phyloP scores from a whole-genome alignment of 768 basidiomycete genomes.

The Lyophyllum atratum region DNA sequence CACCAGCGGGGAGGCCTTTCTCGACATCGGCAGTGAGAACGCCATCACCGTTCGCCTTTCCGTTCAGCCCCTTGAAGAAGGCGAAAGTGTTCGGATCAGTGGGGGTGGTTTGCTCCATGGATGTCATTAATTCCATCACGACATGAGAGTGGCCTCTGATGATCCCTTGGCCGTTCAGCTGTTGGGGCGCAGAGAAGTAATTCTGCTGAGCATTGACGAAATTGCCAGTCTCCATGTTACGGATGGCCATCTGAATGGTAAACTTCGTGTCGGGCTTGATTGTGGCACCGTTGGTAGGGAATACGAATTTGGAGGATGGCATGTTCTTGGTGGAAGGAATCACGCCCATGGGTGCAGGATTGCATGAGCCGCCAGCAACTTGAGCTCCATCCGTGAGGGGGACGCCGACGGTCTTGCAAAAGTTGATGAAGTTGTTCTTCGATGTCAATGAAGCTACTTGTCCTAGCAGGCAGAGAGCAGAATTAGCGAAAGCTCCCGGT shows the following conservation, averaged over 20 bases:
- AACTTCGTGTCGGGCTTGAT: conserved; percentile 50
- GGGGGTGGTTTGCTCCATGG: conserved; percentile 44
- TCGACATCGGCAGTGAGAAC: conserved; percentile 52
- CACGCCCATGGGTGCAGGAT: conserved; percentile 57
- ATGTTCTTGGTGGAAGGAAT: conserved; percentile 49
- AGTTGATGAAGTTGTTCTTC: conserved; percentile 65
- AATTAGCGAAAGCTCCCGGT: too few relatives aligned
- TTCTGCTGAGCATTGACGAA: conserved; percentile 58
- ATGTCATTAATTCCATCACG: conserved; percentile 50
- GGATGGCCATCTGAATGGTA: conserved; percentile 50
- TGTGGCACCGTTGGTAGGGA: conserved; percentile 43
- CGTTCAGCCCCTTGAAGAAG: conserved; percentile 60
- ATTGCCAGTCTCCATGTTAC: conserved; percentile 49
- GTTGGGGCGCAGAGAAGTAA: conserved; percentile 39
- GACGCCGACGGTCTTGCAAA: conserved; percentile 44
- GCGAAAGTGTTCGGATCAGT: conserved; percentile 55
- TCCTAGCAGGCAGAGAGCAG: too few relatives aligned
- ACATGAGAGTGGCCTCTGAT: conserved; percentile 63
- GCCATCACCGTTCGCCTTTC: conserved; percentile 46
- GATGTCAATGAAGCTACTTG: conserved; percentile 56
- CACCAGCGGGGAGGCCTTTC: conserved; percentile 56
- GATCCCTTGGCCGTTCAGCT: conserved; percentile 39
- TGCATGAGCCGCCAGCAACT: conserved; percentile 56
- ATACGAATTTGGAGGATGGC: conserved; percentile 50
- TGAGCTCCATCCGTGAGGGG: conserved; percentile 59